Evolutionary conservation across 768 basidiomycete genomes (phyloP).

Genomic region (Gloeopeniophorella convolvens): DNA sequence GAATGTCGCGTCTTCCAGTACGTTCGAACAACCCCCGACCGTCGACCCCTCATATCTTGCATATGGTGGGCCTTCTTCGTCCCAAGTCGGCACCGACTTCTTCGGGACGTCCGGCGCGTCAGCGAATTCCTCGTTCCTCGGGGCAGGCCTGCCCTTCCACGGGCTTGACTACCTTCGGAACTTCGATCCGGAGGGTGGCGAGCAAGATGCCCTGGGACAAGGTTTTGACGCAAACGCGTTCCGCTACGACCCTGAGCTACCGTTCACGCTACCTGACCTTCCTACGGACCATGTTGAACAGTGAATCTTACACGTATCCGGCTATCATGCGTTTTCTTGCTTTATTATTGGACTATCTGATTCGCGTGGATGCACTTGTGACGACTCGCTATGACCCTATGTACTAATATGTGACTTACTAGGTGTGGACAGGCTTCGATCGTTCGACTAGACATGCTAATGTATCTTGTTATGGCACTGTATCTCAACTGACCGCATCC

Average conservation of each 20-base stretch:
- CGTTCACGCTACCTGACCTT: constrained; percentile 50
- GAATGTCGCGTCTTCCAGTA: not conserved
- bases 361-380: not conserved
- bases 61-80: constrained; percentile 1
- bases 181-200: constrained; percentile 46
- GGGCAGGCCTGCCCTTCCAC: constrained; percentile 73
- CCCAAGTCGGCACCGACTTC: constrained; percentile 21
- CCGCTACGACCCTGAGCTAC: constrained; percentile 69
- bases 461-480: constrained; percentile 7
- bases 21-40: constrained; percentile 15
- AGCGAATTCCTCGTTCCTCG: constrained; percentile 58
- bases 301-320: constrained; percentile 1
- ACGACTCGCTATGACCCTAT: constrained; percentile 10
- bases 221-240: constrained; percentile 71
- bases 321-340: not conserved
- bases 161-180: constrained; percentile 82
- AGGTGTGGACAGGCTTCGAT: constrained; percentile 1
- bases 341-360: not conserved
- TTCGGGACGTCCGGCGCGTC: constrained; percentile 38
- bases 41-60: constrained; percentile 21
- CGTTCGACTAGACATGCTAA: constrained; percentile 12
- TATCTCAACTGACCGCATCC: constrained; percentile 1
- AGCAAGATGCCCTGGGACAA: constrained; percentile 42
- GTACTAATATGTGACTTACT: constrained; percentile 13
- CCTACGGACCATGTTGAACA: constrained; percentile 1